Evolutionary conservation across 2,329 filamentous ascomycete genomes (phyloP).

Genomic region (Colletotrichum falcatum): DNA sequence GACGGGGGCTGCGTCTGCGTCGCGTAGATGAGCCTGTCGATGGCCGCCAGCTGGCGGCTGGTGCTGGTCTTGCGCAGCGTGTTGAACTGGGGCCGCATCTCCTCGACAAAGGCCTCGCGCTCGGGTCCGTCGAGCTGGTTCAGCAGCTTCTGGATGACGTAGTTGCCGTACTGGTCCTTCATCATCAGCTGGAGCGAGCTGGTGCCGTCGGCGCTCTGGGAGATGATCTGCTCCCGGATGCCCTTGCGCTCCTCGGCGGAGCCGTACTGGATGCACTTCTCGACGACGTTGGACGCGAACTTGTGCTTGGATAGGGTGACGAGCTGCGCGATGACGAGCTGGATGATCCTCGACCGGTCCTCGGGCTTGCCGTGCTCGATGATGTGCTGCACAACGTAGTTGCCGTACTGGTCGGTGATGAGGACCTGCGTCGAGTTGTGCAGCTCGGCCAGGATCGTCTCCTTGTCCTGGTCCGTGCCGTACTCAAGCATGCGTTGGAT

Average conservation of each 20-base stretch:
- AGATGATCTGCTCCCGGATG: slow-evolving; percentile 74
- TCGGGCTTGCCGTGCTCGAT: slow-evolving; percentile 81
- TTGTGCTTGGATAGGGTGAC: slow-evolving; percentile 91
- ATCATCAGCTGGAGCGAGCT: slow-evolving; percentile 81
- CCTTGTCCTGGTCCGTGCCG: slow-evolving; percentile 78
- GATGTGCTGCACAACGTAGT: slow-evolving; percentile 96
- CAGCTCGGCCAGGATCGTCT: slow-evolving; percentile 81
- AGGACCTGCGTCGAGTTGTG: slow-evolving; percentile 78
- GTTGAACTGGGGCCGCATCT: slow-evolving; percentile 72
- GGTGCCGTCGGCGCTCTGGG: slow-evolving; percentile 71
- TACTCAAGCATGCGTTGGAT: slow-evolving; percentile 92
- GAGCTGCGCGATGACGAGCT: slow-evolving; percentile 77
- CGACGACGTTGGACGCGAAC: slow-evolving; percentile 96
- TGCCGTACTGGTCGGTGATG: slow-evolving; percentile 90
- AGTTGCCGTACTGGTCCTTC: slow-evolving; percentile 94
- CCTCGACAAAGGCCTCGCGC: slow-evolving; percentile 68
- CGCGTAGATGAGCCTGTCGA: slow-evolving; percentile 66
- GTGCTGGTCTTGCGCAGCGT: slow-evolving; percentile 73
- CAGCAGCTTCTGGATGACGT: slow-evolving; percentile 93
- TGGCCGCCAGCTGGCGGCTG: slow-evolving; percentile 74
- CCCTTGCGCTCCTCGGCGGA: slow-evolving; percentile 74
- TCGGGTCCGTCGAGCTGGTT: slow-evolving; percentile 71
- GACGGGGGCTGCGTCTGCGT: slow-evolving; percentile 34
- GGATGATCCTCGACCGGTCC: slow-evolving; percentile 79
- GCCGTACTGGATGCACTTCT: slow-evolving; percentile 86